Base-by-base conservation (phyloP, 2,329 filamentous ascomycete species). In the Penicillium decumbens region DNA sequence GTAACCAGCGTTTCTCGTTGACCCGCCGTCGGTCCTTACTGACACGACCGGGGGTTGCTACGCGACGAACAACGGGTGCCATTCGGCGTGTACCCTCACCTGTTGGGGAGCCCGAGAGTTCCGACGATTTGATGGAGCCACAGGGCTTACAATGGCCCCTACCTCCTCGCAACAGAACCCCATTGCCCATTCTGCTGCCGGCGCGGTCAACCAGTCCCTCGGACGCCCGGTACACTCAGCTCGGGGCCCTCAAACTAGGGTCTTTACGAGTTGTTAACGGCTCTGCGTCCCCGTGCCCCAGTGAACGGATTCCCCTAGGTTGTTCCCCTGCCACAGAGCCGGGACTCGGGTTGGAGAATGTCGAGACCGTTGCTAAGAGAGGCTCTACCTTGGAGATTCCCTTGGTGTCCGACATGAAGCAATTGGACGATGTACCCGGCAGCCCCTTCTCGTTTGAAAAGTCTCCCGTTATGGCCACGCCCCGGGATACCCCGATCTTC, bases 191-290 rank as follows among this genome's bases (percentile, higher is more conserved):
- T 12, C 35, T 45, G 29, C 43, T 50, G 12, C 40, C 56, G 30
- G 39, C 25, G 37, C 47, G 64, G 59, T 41, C 65, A 51, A 41
- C 53, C 49, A 50, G 69, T 58, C 49, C 69, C 48, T 32, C 62
- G 41, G 50, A 67, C 62, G 35, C 60, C 57, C 41, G 64, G 58
- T 72, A 72, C 48, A 70, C 69, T n/a, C 69, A 72, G 48, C 50
- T 72, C n/a, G 69, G 69, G 15, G 63, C 63, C 6, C 58, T 72
- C n/a, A 71, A 71, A 42, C 51, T 69, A 23, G 69, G 69, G 8
- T 71, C 69, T n/a, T 46, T 72, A 27, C 66, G 69, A 20, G 66
- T 72, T 6, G 69, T 72, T 6, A 72, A 72, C 47, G 65, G 66
- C 4, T 65, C 66, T 20, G 59, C 59, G n/a, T 72, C 69, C 9